Base-by-base conservation (phyloP, 2,329 filamentous ascomycete genomes). In the Nothophaeocryptopus gaeumannii region DNA sequence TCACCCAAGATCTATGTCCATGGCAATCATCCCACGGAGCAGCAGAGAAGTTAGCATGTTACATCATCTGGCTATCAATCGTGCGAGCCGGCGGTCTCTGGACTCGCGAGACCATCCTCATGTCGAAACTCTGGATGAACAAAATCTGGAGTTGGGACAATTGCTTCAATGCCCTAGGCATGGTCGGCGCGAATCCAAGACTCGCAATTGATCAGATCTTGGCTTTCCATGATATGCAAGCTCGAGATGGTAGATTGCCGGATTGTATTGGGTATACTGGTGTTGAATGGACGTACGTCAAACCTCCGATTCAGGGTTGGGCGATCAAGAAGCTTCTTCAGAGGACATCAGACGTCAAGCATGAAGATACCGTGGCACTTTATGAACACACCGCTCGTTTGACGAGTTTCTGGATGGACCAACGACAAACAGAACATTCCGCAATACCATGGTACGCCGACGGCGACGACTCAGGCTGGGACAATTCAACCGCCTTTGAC, bases 261-360 rank as follows among this genome's bases (percentile, higher is more conserved):
- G 40, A 43, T 14, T 43, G 40, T 32, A 32, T 43, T 5, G 40
- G 40, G 14, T 43, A 32, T 30, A 43, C 30, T 32, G 40, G 40
- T n/a, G 35, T 43, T 32, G 40, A 43, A n/a, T 43, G 40, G 40
- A 43, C 40, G 9, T 43, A 43, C 26, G 40, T 43, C 2, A 43
- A 43, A 8, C 40, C 40, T 10, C 30, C 40, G 5, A 43, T 43
- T 14, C 40, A 43, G 26, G 40, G 40, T 30, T 43, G 40, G 40
- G 35, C 40, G 2, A 43, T 43, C 12, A 12, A 33, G 2, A 43
- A 43, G 20, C 7, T 43, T 5, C 29, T 43, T 3, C 14, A 35
- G n/a, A 35, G n/a, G 40, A 32, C 3, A 30, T 43, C 31, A 16
- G 15, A 14, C 33, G 16, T 43, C 3, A 5, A 26, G 30, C n/a